Percentiles rank a stretch among this genome's conserved stretches.
Conservation (phyloP, 495 filamentous ascomycete species). For the Aspergillus biplanus region DNA sequence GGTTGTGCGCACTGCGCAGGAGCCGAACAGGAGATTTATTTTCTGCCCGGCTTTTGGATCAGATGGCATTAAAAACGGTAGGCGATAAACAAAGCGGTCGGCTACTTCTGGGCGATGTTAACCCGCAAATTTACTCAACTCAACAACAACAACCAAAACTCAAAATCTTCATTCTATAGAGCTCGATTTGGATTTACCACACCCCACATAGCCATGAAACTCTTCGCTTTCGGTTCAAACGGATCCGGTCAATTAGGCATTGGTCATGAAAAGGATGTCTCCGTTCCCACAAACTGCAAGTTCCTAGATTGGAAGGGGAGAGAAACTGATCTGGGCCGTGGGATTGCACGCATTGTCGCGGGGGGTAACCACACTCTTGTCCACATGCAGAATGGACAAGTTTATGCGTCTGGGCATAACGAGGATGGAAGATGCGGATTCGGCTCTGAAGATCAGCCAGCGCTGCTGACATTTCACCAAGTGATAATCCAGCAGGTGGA, state of each 20-base stretch:
- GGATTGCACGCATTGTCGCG: constrained; percentile 55
- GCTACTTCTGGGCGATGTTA: too few relatives aligned
- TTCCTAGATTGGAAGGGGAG: constrained; percentile 33
- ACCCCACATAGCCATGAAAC: constrained; percentile 33
- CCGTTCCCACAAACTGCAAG: constrained; percentile 63
- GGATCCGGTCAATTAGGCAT: constrained; percentile 85
- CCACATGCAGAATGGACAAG: constrained; percentile 55
- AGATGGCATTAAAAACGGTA: neutral
- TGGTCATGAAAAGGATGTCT: constrained; percentile 73
- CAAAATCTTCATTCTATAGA: neutral
- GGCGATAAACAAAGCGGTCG: constrained; percentile 7
- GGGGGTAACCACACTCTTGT: constrained; percentile 91
- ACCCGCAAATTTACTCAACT: neutral
- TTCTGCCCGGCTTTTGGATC: neutral
- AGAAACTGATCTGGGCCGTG: constrained; percentile 12
- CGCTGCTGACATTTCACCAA: constrained; percentile 31
- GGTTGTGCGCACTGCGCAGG: neutral
- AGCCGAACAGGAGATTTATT: neutral
- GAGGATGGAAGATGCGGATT: constrained; percentile 50
- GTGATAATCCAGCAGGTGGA: constrained; percentile 26
- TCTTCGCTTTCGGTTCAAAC: constrained; percentile 92
- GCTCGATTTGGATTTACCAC: neutral
- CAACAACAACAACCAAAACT: neutral
- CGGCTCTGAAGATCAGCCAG: constrained; percentile 2
- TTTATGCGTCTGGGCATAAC: constrained; percentile 68